phyloP scores from a whole-genome alignment of 768 basidiomycete species.

The Xerocomellus dryophilus region DNA sequence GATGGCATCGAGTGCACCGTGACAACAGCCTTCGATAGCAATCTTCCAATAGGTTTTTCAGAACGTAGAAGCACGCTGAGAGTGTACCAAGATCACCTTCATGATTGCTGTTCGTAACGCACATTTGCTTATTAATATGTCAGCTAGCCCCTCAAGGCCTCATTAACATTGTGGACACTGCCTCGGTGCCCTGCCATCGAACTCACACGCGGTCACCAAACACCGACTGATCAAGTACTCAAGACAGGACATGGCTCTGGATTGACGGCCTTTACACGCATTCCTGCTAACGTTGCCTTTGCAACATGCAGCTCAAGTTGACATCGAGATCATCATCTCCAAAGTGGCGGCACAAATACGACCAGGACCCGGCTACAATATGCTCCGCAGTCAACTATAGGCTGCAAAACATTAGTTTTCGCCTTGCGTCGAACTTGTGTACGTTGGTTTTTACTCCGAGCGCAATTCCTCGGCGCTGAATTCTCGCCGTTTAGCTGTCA shows the following conservation, averaged over 20 bases:
- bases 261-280: not conserved
- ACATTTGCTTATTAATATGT: conserved; percentile 1
- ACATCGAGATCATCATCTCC: conserved; percentile 18
- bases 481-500: conserved; percentile 40
- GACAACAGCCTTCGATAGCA: conserved; percentile 93
- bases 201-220: conserved; percentile 14
- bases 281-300: not conserved
- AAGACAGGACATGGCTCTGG: not conserved
- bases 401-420: conserved; percentile 27
- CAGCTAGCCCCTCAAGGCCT: no score
- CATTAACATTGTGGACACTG: no score
- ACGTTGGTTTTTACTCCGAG: not conserved
- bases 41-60: conserved; percentile 45
- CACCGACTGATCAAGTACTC: not conserved
- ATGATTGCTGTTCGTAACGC: conserved; percentile 4
- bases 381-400: conserved; percentile 22
- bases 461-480: not conserved
- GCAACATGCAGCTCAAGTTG: conserved; percentile 27
- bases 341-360: conserved; percentile 26
- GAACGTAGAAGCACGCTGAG: not conserved
- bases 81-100: conserved; percentile 19
- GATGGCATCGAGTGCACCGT: conserved; percentile 87
- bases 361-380: conserved; percentile 30
- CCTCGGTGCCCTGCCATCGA: not conserved
- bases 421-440: conserved; percentile 31